These are phyloP conservation scores for Telfairia occidentalis DNA, from an alignment of 331 rosid genomes.

Conservation along the genomic window DNA sequence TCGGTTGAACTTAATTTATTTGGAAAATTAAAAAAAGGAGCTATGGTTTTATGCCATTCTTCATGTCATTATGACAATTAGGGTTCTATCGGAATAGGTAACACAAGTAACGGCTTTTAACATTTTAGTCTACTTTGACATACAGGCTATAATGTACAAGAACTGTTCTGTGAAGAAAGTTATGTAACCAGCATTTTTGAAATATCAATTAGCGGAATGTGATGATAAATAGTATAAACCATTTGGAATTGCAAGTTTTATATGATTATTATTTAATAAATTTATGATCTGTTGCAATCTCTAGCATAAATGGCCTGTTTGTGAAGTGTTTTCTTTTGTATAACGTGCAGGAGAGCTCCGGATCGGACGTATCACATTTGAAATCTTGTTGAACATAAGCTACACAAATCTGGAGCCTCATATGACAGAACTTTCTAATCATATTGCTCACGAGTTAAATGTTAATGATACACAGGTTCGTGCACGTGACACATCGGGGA, in stretches of 20 bases:
- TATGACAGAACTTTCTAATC: conserved; percentile 41
- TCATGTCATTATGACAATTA: neutral
- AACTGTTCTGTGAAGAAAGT: neutral
- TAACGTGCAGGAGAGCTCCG: conserved; percentile 45
- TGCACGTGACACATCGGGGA: neutral
- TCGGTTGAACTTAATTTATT: neutral
- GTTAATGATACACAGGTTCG: conserved; percentile 73
- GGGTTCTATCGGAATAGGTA: neutral
- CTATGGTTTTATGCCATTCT: neutral
- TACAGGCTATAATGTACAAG: neutral
- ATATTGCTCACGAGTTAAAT: conserved; percentile 59
- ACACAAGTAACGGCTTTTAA: neutral
- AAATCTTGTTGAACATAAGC: conserved; percentile 56
- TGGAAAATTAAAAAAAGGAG: neutral
- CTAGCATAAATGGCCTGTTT: neutral
- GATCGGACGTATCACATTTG: conserved; percentile 52
- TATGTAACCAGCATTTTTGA: neutral
- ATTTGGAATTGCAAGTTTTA: neutral
- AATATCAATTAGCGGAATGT: neutral
- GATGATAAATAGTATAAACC: neutral
- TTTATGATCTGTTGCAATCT: neutral
- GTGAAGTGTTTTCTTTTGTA: neutral
- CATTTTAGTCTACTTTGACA: neutral
- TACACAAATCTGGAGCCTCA: conserved; percentile 56
- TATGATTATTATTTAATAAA: neutral